These are phyloP conservation scores for Blumeria hordei DNA, from an alignment of 2,329 filamentous ascomycete species.

Conservation along the genomic window DNA sequence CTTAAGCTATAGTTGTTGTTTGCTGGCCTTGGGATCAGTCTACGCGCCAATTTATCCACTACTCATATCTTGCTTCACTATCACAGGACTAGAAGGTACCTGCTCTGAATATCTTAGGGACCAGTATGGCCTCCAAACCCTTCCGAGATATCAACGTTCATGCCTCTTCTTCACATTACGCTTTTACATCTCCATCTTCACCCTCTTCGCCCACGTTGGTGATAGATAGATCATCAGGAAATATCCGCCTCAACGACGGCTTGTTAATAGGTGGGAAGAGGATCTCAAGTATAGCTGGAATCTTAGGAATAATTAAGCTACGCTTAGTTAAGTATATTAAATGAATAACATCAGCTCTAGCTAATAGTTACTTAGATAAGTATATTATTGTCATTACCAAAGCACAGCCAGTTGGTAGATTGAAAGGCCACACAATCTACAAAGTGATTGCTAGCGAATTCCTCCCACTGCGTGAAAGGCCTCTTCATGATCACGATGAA, in stretches of 20 bases:
- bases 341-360: background rate
- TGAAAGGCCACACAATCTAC: slow-evolving; percentile 94
- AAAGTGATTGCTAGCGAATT: slow-evolving; percentile 80
- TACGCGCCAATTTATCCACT: too few relatives aligned
- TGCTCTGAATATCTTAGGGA: too few relatives aligned
- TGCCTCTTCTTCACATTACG: slow-evolving; percentile 75
- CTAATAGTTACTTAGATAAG: slow-evolving; percentile 34
- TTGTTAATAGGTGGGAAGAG: slow-evolving; percentile 53
- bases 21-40: too few relatives aligned
- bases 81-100: too few relatives aligned
- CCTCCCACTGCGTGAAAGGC: slow-evolving; percentile 75
- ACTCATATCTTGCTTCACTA: too few relatives aligned
- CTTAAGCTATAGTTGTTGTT: too few relatives aligned
- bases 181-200: slow-evolving; percentile 87
- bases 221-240: slow-evolving; percentile 77
- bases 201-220: slow-evolving; percentile 71
- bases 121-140: slow-evolving; percentile 32
- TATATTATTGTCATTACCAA: slow-evolving; percentile 96
- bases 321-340: slow-evolving; percentile 44
- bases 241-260: slow-evolving; percentile 65
- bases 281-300: slow-evolving; percentile 84
- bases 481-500: slow-evolving; percentile 80
- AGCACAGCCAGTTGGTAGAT: slow-evolving; percentile 65
- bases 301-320: slow-evolving; percentile 80
- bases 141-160: slow-evolving; percentile 96